Percentiles rank a stretch among this genome's conserved stretches.
These are phyloP conservation scores for Pneumocystis sp. DNA, from an alignment of 1,139 yeast genomes.

Conservation along the genomic window DNA sequence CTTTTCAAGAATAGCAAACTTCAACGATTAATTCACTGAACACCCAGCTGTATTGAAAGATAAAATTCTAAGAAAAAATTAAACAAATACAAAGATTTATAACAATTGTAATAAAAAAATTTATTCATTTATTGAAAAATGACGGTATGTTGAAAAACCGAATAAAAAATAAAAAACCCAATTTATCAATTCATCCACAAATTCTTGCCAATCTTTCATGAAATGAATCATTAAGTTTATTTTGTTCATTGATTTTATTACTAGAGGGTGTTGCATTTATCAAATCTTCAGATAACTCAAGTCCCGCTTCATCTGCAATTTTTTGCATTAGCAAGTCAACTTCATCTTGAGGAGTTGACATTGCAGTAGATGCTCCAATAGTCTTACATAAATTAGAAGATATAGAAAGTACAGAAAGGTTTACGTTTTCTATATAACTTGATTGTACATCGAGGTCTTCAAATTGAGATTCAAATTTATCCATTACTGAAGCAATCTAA, in stretches of 20 bases:
- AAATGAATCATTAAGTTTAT: background rate
- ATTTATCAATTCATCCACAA: background rate
- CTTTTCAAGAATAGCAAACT: background rate
- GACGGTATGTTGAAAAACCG: background rate
- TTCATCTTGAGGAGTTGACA: slow-evolving; percentile 85
- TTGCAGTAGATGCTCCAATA: slow-evolving; percentile 46
- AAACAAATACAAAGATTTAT: background rate
- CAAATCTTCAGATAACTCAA: slow-evolving; percentile 75
- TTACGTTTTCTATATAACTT: slow-evolving; percentile 80
- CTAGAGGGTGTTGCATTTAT: slow-evolving; percentile 29
- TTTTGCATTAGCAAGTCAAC: slow-evolving; percentile 83
- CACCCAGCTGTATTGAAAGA: background rate
- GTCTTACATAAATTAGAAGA: slow-evolving; percentile 4
- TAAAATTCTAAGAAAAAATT: background rate
- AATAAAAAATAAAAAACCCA: background rate
- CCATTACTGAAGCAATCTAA: slow-evolving; percentile 85
- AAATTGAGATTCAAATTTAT: slow-evolving; percentile 87
- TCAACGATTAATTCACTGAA: background rate
- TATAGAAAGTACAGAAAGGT: slow-evolving; percentile 34
- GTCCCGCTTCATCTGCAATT: slow-evolving; percentile 95
- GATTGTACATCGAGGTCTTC: slow-evolving; percentile 93
- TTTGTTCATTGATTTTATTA: background rate
- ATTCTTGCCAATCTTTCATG: background rate
- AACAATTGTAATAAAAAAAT: background rate
- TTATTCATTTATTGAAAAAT: background rate